phyloP scores from a whole-genome alignment of 805 yeast species.

The Yarrowia keelungensis region DNA sequence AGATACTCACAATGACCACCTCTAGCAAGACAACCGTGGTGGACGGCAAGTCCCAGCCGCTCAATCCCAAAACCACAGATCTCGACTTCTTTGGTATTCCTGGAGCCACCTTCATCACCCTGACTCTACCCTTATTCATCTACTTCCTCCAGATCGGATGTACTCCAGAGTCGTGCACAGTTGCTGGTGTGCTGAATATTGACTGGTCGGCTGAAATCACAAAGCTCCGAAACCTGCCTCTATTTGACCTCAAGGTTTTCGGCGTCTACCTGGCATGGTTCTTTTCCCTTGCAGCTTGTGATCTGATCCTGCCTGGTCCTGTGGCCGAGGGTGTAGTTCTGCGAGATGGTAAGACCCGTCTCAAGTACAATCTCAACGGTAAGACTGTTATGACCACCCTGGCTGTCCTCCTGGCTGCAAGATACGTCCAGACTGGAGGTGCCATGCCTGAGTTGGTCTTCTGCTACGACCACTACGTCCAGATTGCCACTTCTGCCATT shows the following conservation, averaged over 20 bases:
- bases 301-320: conserved; percentile 70
- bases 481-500: conserved; percentile 67
- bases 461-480: conserved; percentile 70
- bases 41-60: conserved; percentile 20
- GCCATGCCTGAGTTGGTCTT: conserved; percentile 80
- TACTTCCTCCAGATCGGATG: conserved; percentile 64
- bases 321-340: conserved; percentile 67
- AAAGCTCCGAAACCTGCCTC: conserved; percentile 58
- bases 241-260: conserved; percentile 24
- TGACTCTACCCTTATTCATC: conserved; percentile 71
- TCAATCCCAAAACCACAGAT: conserved; percentile 74
- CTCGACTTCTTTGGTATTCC: conserved; percentile 78
- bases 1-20: conserved; percentile 3
- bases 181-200: conserved; percentile 41
- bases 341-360: conserved; percentile 71
- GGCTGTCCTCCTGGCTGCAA: conserved; percentile 54
- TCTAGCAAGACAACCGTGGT: background rate
- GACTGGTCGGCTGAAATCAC: conserved; percentile 40
- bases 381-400: conserved; percentile 57
- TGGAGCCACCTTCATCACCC: conserved; percentile 73
- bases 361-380: conserved; percentile 86
- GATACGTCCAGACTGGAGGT: conserved; percentile 61
- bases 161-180: conserved; percentile 57
- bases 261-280: conserved; percentile 76
- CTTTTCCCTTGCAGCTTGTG: conserved; percentile 65